Evolutionary conservation across 495 filamentous ascomycete species (phyloP), one percentile per base, ranked within the genome.

Genomic region (Aspergillus hancockii): DNA sequence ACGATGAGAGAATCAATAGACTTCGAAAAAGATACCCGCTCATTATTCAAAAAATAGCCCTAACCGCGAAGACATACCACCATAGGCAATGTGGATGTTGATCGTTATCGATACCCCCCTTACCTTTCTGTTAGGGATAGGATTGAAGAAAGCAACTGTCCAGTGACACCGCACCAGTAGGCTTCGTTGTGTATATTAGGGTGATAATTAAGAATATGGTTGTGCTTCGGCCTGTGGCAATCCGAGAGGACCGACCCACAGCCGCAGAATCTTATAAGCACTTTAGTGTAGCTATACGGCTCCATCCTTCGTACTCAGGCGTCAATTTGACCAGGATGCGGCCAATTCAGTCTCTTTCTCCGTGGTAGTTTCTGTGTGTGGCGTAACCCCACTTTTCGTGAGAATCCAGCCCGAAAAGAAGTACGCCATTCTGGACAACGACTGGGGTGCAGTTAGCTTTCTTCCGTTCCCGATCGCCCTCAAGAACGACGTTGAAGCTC

Each of bases 351-450:
- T 36, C 34, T 4, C 34, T 36, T 36, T 36, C 34, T 2, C 12
- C 13, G 34, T 36, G 8, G 34, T 36, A 5, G 9, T 36, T 36
- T 10, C 34, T 36, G 4, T 50, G 21, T 28, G 1, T 13, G n/a
- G 47, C 47, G 1, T 50, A 10, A 21, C 16, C 10, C 28, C 47
- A 9, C 23, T 21, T 28, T 7, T 28, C 21, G 47, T 50, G 16
- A 30, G 22, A 3, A 50, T 1, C 52, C 34, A 43, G 36, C 18
- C 59, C 22, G 53, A 68, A 19, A 64, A 65, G 54, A 62, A 61
- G 41, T 67, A 68, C 58, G 67, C 62, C 23, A 70, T 74, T 49
- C 51, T 72, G 52, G 73, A 75, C 53, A 74, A 74, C 52, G 71
- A 76, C 62, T 76, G 69, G 69, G 62, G 64, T 52, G 62, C 70